Evolutionary conservation across 2,329 filamentous ascomycete species (phyloP).

Genomic region (Pyrenochaeta sp.): DNA sequence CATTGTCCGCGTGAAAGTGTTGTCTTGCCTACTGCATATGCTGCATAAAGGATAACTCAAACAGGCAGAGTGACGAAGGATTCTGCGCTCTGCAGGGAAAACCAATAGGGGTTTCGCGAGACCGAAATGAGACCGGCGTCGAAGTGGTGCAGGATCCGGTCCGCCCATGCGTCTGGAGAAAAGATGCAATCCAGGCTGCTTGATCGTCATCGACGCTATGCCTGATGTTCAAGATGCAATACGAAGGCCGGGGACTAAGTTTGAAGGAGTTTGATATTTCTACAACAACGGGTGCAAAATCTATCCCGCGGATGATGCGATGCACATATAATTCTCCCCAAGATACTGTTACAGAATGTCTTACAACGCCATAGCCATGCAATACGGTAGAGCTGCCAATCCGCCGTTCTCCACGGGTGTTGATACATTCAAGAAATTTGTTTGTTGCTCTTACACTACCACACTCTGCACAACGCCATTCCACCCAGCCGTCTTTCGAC

Average conservation of each 20-base stretch:
- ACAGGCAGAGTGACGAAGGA: not conserved
- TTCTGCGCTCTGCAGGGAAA: not conserved
- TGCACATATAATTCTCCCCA: not conserved
- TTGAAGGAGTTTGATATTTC: not conserved
- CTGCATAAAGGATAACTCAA: not conserved
- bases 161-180: not conserved
- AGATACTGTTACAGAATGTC: conserved; percentile 22
- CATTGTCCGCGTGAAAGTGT: not conserved
- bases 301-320: not conserved
- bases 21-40: not conserved
- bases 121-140: not conserved
- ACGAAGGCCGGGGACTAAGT: not conserved
- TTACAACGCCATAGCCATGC: conserved; percentile 22
- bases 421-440: conserved; percentile 3
- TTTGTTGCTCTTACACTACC: conserved; percentile 24
- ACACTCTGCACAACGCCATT: conserved; percentile 75
- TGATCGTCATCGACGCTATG: not conserved
- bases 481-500: conserved; percentile 83
- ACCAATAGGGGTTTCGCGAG: not conserved
- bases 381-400: not conserved
- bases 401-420: conserved; percentile 1
- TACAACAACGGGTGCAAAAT: not conserved
- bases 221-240: not conserved
- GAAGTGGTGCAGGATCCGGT: not conserved
- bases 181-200: not conserved